phyloP scores from a whole-genome alignment of 73 alveolate species.

The Uronychia setigera region DNA sequence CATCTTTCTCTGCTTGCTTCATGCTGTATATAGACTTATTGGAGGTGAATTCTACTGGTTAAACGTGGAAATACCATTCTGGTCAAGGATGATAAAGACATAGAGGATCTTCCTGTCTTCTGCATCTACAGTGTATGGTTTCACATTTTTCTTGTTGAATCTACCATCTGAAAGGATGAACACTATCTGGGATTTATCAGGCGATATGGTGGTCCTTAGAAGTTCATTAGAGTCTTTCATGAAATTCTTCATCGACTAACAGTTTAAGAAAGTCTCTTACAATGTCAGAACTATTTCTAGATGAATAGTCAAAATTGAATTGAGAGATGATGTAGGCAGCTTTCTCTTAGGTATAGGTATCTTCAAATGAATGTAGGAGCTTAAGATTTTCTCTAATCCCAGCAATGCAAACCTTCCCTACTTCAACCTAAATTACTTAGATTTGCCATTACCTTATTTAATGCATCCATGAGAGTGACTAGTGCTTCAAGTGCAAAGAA shows the following conservation, averaged over 20 bases:
- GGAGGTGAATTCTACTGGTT: constrained; percentile 7
- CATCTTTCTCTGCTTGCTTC: constrained; percentile 47
- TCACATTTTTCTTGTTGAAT: constrained; percentile 95
- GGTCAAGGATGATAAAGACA: constrained; percentile 80
- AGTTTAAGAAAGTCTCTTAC: background rate
- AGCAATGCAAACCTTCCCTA: constrained; percentile 93
- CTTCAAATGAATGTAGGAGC: constrained; percentile 85
- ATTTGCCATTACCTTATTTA: no score
- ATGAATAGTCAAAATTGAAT: constrained; percentile 83
- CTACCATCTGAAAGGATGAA: constrained; percentile 98
- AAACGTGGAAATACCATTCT: constrained; percentile 58
- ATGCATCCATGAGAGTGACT: constrained; percentile 87
- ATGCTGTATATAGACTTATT: constrained; percentile 10
- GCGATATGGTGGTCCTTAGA: constrained; percentile 15
- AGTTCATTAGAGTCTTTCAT: constrained; percentile 76
- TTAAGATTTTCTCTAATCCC: constrained; percentile 89
- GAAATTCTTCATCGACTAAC: constrained; percentile 82
- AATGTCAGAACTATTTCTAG: constrained; percentile 71
- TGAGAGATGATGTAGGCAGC: constrained; percentile 79
- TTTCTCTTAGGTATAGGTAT: constrained; percentile 76
- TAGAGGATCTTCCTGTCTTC: constrained; percentile 83
- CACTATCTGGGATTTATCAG: constrained; percentile 84
- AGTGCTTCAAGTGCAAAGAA: constrained; percentile 88
- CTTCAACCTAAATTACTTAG: no score
- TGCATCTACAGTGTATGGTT: constrained; percentile 94